Evolutionary conservation across 345 rosid species (phyloP).

Genomic region (Eucalyptus cladocalyx): DNA sequence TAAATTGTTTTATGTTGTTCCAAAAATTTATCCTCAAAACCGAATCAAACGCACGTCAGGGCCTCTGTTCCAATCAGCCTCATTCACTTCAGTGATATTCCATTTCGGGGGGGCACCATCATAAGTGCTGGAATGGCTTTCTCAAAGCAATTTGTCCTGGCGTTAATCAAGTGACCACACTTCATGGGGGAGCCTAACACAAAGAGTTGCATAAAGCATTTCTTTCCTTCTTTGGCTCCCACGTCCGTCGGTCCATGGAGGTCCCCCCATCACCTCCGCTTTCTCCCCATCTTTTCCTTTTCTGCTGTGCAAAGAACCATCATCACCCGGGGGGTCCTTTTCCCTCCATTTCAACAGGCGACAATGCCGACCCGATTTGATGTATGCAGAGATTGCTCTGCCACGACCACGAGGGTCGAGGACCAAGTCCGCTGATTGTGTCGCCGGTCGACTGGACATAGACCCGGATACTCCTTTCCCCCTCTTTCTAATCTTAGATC

Average conservation of each 20-base stretch:
- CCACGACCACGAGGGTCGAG: not conserved
- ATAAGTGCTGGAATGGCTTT: not conserved
- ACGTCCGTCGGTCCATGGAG: not conserved
- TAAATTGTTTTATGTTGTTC: fast-evolving
- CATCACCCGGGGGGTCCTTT: not conserved
- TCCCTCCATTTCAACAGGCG: not conserved
- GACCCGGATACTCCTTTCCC: not conserved
- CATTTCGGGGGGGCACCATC: not conserved
- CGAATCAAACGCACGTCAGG: not conserved
- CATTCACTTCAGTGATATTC: not conserved
- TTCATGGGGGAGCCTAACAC: not conserved
- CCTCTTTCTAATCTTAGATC: not conserved
- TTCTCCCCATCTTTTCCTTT: not conserved
- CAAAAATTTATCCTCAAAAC: not conserved
- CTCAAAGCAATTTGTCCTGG: not conserved
- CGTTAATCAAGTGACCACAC: not conserved
- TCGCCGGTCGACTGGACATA: not conserved
- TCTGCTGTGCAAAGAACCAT: not conserved
- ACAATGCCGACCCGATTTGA: not conserved
- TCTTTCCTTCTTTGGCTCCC: not conserved
- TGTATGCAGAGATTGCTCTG: not conserved
- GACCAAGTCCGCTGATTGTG: not conserved
- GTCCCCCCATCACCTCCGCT: not conserved
- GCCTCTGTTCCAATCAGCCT: not conserved
- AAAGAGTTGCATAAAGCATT: not conserved